Conservation (phyloP, 2,329 filamentous ascomycete genomes). For the Aquanectria penicillioides region DNA sequence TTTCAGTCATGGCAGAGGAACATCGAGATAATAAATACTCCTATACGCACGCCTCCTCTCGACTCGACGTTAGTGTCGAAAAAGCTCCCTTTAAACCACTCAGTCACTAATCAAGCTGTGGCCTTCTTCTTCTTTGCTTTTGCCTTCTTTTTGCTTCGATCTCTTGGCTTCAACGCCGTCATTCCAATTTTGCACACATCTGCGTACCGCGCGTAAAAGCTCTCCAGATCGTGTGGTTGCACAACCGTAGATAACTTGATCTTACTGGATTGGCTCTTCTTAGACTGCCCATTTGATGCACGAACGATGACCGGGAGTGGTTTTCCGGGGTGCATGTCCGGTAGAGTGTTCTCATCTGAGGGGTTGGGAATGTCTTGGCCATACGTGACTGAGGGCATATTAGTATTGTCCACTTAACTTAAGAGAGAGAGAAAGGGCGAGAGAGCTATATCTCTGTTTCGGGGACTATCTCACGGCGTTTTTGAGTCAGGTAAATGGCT, state of each 20-base stretch:
- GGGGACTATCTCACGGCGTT: conserved; percentile 67
- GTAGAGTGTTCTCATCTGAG: conserved; percentile 61
- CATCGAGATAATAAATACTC: too few relatives aligned
- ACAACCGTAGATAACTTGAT: conserved; percentile 88
- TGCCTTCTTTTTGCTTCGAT: conserved; percentile 86
- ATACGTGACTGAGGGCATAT: conserved; percentile 52
- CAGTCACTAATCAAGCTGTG: conserved; percentile 21
- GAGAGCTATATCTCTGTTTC: too few relatives aligned
- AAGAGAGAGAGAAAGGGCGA: too few relatives aligned
- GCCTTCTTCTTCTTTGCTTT: conserved; percentile 78
- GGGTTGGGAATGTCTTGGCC: conserved; percentile 55
- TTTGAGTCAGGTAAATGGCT: conserved; percentile 79
- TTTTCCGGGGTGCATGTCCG: conserved; percentile 67
- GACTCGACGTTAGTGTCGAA: background rate
- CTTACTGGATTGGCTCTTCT: conserved; percentile 64
- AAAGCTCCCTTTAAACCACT: background rate
- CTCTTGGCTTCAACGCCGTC: conserved; percentile 89
- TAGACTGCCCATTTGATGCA: conserved; percentile 82
- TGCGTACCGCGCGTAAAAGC: conserved; percentile 86
- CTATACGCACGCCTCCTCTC: too few relatives aligned
- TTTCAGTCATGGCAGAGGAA: too few relatives aligned
- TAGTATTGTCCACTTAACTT: conserved; percentile 1
- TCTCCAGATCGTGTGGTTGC: conserved; percentile 76
- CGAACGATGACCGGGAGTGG: conserved; percentile 82
- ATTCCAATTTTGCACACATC: conserved; percentile 92